Percentiles rank a stretch among this genome's conserved stretches.
Evolutionary conservation across 2,329 filamentous ascomycete genomes (phyloP).

Genomic region (Neurospora sp.): DNA sequence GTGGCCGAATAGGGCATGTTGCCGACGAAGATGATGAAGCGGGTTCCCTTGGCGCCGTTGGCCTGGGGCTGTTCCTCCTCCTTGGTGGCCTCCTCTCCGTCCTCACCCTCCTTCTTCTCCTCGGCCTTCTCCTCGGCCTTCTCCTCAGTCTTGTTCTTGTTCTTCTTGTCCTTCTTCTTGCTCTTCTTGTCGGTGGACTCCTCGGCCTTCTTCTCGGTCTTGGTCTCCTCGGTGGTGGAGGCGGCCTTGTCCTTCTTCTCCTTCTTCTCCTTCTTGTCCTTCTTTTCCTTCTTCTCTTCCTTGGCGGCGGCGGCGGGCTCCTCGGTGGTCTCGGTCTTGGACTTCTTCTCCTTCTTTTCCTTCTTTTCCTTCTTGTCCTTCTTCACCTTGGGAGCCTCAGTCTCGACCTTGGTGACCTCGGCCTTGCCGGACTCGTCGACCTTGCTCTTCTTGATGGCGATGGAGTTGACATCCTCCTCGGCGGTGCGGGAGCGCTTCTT

Average conservation of each 20-base stretch:
- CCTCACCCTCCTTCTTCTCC: conserved; percentile 6
- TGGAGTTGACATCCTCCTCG: conserved; percentile 15
- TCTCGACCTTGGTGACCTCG: conserved; percentile 16
- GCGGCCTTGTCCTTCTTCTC: conserved; percentile 7
- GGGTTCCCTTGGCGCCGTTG: conserved; percentile 45
- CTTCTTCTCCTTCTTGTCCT: conserved; percentile 7
- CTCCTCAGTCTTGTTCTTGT: conserved; percentile 17
- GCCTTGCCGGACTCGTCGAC: conserved; percentile 18
- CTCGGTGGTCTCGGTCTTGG: conserved; percentile 24
- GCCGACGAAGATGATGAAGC: conserved; percentile 60
- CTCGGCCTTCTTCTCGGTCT: not conserved
- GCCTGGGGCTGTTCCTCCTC: conserved; percentile 12
- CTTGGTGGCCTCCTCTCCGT: conserved; percentile 6
- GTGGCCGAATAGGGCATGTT: conserved; percentile 85
- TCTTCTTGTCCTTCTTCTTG: conserved; percentile 22
- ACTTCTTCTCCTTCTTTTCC: conserved; percentile 8
- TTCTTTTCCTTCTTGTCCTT: conserved; percentile 19
- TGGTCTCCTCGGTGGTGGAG: not conserved
- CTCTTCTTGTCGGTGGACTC: conserved; percentile 2
- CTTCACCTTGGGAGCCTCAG: conserved; percentile 5
- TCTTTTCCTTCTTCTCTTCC: conserved; percentile 3
- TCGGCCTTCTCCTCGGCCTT: conserved; percentile 16
- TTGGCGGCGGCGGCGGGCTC: conserved; percentile 9
- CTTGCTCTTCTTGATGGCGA: conserved; percentile 19
- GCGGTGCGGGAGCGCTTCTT: conserved; percentile 16